Percentiles rank a stretch among this genome's conserved stretches.
Evolutionary conservation across 1,284 basidiomycete species (phyloP).

Genomic region (Ceratobasidium sp.): DNA sequence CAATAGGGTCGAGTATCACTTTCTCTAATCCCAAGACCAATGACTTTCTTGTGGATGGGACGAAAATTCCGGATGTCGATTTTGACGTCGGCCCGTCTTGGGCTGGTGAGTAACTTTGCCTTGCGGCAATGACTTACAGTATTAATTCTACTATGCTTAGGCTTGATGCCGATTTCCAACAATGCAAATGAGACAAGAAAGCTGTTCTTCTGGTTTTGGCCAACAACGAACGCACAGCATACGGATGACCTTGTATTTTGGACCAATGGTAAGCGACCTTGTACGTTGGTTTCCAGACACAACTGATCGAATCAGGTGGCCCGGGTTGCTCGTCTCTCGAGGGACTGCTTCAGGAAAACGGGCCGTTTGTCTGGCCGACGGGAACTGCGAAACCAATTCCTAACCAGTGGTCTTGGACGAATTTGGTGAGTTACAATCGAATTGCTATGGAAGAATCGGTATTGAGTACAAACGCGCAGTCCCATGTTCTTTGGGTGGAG

Average conservation of each 20-base stretch:
- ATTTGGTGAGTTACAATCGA: too few relatives aligned
- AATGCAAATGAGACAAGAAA: slow-evolving; percentile 68
- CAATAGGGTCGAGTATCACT: slow-evolving; percentile 63
- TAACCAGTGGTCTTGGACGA: too few relatives aligned
- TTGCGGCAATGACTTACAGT: not conserved
- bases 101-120: slow-evolving; percentile 50
- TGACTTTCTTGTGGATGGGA: too few relatives aligned
- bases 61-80: too few relatives aligned
- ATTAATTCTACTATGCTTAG: slow-evolving; percentile 46
- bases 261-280: slow-evolving; percentile 20
- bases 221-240: slow-evolving; percentile 50
- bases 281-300: not conserved
- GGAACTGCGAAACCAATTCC: too few relatives aligned
- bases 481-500: slow-evolving; percentile 79
- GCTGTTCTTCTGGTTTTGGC: slow-evolving; percentile 89
- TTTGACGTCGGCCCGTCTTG: slow-evolving; percentile 78
- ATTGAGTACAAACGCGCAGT: slow-evolving; percentile 45
- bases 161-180: slow-evolving; percentile 71
- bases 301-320: slow-evolving; percentile 49
- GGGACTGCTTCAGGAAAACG: slow-evolving; percentile 82
- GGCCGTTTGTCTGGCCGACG: slow-evolving; percentile 78
- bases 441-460: not conserved
- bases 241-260: slow-evolving; percentile 23
- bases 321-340: slow-evolving; percentile 77
- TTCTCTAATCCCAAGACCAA: too few relatives aligned